Evolutionary conservation across 2,329 filamentous ascomycete genomes (phyloP).

Genomic region (Phaeophleospora eucalypticola): DNA sequence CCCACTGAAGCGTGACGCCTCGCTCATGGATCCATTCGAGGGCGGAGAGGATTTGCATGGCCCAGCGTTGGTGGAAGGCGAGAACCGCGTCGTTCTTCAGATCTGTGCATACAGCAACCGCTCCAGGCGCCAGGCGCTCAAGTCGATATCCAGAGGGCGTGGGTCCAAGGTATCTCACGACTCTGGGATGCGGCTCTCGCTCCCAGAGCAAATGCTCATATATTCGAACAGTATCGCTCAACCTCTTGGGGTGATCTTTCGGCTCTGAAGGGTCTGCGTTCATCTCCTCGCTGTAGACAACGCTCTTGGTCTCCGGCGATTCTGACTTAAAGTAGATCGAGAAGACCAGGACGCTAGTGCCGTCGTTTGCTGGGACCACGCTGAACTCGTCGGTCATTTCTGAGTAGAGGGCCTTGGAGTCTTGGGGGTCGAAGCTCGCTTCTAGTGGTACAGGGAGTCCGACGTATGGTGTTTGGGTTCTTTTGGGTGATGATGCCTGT

Average conservation of each 20-base stretch:
- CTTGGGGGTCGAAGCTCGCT: not conserved
- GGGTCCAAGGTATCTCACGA: not conserved
- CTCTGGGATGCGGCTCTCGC: not conserved
- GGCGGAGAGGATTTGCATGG: not conserved
- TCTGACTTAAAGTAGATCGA: not conserved
- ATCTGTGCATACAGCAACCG: not conserved
- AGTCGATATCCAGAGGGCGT: not conserved
- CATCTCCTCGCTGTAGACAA: not conserved
- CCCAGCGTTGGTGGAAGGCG: not conserved
- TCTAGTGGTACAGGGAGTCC: not conserved
- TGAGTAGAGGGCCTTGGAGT: not conserved
- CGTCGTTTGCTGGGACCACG: not conserved
- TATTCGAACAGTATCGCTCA: not conserved
- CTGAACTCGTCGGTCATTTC: not conserved
- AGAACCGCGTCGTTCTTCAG: not conserved
- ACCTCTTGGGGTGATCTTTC: not conserved
- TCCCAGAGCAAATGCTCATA: not conserved
- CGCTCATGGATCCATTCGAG: not conserved
- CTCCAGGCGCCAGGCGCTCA: not conserved
- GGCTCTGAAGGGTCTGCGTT: not conserved
- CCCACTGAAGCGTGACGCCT: not conserved
- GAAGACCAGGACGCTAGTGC: not conserved
- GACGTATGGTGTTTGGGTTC: not conserved
- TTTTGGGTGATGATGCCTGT: not conserved
- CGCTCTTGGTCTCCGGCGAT: not conserved